Evolutionary conservation across 1,284 basidiomycete species (phyloP).

Genomic region (Testicularia cyperi): DNA sequence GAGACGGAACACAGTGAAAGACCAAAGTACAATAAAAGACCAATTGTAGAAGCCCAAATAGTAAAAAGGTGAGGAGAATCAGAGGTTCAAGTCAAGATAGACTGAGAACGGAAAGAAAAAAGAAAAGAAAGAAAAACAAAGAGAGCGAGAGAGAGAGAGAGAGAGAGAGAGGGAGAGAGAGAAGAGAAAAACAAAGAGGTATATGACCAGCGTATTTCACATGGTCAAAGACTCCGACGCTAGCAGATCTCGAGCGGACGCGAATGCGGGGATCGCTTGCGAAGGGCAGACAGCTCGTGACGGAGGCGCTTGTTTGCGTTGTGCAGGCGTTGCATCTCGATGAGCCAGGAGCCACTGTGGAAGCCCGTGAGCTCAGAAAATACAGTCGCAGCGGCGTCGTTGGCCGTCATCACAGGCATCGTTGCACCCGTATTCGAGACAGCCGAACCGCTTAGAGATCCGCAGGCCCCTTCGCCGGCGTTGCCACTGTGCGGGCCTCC

Average conservation of each 20-base stretch:
- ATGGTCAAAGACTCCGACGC: too few species aligned
- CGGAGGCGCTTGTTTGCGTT: conserved; percentile 23
- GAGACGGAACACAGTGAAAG: too few species aligned
- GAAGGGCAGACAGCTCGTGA: conserved; percentile 18
- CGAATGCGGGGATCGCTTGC: neutral
- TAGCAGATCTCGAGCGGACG: neutral
- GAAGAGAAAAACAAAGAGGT: too few species aligned
- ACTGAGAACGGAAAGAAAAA: neutral
- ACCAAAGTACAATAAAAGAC: too few species aligned
- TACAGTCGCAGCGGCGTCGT: conserved; percentile 26
- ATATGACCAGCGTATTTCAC: too few species aligned
- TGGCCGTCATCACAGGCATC: conserved; percentile 20
- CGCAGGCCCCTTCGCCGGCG: conserved; percentile 5
- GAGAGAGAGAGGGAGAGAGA: neutral
- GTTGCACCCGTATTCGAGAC: conserved; percentile 8
- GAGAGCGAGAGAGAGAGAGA: neutral
- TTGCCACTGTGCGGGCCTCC: too few species aligned
- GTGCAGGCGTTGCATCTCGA: conserved; percentile 39
- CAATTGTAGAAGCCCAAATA: too few species aligned
- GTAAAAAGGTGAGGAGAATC: too few species aligned
- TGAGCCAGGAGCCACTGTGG: conserved; percentile 29
- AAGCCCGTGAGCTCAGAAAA: conserved; percentile 33
- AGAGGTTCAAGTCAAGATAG: too few species aligned
- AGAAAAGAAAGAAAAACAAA: neutral
- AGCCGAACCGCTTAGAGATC: conserved; percentile 10